A percentile compares a stretch with the other conserved stretches of the same genome.
Conservation (phyloP, 768 basidiomycete species). For the Brasilioporus rufonigricans region DNA sequence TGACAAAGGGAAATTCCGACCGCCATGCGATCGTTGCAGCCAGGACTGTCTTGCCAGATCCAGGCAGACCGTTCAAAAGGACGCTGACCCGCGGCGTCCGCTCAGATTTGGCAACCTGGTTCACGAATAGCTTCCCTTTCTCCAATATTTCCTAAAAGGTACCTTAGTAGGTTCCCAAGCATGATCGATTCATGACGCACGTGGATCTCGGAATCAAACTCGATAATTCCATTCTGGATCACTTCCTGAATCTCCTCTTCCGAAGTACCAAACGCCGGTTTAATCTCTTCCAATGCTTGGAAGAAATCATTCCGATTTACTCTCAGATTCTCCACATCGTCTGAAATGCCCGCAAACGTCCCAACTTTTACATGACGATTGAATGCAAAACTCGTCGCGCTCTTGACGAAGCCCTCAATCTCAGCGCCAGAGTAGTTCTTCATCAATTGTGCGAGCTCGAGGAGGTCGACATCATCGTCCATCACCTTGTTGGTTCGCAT, state of each 20-base stretch:
- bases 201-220: constrained; percentile 71
- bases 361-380: constrained; percentile 97
- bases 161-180: not conserved
- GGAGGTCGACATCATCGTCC: constrained; percentile 79
- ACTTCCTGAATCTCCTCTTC: constrained; percentile 94
- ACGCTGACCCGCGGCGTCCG: constrained; percentile 91
- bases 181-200: constrained; percentile 38
- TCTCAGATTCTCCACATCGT: constrained; percentile 90
- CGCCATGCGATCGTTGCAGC: constrained; percentile 91
- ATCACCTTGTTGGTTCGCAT: constrained; percentile 93
- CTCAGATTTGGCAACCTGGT: constrained; percentile 88
- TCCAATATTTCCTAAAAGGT: constrained; percentile 70
- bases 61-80: constrained; percentile 84
- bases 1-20: constrained; percentile 97
- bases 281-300: constrained; percentile 89
- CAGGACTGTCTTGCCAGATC: constrained; percentile 92
- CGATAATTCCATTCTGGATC: constrained; percentile 95
- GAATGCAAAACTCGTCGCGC: constrained; percentile 97
- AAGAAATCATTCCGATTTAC: constrained; percentile 86
- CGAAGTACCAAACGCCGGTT: constrained; percentile 95
- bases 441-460: constrained; percentile 76
- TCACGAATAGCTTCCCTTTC: constrained; percentile 85
- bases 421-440: constrained; percentile 99
- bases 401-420: constrained; percentile 94
- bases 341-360: constrained; percentile 93